Conservation (phyloP, 2,329 filamentous ascomycete species). For the Aspergillus brunneoviolaceus region DNA sequence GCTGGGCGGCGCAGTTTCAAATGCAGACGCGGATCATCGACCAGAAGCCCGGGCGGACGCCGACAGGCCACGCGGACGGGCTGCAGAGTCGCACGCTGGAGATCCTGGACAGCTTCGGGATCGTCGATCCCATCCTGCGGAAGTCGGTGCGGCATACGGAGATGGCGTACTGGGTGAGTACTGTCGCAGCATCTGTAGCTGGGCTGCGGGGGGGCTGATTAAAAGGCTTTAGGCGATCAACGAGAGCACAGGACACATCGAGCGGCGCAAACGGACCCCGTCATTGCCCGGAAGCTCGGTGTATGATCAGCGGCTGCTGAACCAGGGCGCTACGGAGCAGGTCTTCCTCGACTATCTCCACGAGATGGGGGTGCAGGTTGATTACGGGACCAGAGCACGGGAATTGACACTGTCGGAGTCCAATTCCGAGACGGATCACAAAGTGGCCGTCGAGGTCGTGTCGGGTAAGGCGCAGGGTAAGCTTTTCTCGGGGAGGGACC, state of each 20-base stretch:
- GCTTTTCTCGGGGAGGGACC: background rate
- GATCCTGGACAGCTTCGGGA: constrained; percentile 70
- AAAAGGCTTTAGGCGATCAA: constrained; percentile 1
- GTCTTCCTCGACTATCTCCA: constrained; percentile 13
- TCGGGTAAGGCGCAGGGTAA: background rate
- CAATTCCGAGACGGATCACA: background rate
- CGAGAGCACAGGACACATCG: constrained; percentile 5
- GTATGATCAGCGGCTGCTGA: constrained; percentile 14
- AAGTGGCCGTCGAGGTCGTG: constrained; percentile 1
- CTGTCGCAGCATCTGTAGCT: background rate
- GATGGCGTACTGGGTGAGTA: constrained; percentile 17
- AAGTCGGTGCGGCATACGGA: constrained; percentile 9
- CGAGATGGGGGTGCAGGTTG: constrained; percentile 4
- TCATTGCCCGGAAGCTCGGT: constrained; percentile 7
- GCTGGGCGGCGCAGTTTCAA: constrained; percentile 17
- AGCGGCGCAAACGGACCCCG: constrained; percentile 6
- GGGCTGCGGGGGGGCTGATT: no score
- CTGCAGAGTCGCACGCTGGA: constrained; percentile 67
- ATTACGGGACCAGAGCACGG: constrained; percentile 9
- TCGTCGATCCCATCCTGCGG: constrained; percentile 39
- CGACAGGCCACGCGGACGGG: constrained; percentile 51
- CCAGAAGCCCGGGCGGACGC: constrained; percentile 15
- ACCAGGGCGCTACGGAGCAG: constrained; percentile 18
- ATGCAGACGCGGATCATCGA: constrained; percentile 25
- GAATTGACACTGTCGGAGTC: background rate